Percentiles rank a stretch among this genome's conserved stretches.
These are phyloP conservation scores for Metarhizium guizhouense DNA, from an alignment of 2,329 filamentous ascomycete species.

Conservation along the genomic window DNA sequence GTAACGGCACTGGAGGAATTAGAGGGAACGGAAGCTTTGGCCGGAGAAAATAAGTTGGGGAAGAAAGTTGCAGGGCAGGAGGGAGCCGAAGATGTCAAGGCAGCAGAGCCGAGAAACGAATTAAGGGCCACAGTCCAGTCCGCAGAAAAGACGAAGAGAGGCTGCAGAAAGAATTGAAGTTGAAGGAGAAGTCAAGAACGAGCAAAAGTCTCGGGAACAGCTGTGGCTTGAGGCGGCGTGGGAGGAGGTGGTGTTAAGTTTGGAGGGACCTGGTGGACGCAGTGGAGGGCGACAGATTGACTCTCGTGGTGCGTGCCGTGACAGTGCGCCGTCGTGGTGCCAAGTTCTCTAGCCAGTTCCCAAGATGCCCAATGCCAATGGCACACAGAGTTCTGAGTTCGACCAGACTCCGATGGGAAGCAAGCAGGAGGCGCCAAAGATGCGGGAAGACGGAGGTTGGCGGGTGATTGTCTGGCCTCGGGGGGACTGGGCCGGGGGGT, in stretches of 20 bases:
- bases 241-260: neutral
- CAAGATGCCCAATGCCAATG: neutral
- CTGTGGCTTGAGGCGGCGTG: neutral
- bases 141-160: neutral
- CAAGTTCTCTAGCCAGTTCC: neutral
- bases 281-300: conserved; percentile 2
- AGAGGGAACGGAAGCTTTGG: neutral
- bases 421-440: neutral
- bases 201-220: neutral
- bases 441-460: conserved; percentile 2
- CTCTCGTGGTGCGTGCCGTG: conserved; percentile 6
- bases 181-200: neutral
- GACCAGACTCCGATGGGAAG: neutral
- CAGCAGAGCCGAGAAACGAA: conserved; percentile 1
- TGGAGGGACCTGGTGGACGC: neutral
- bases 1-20: neutral
- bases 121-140: neutral
- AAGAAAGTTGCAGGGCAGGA: neutral
- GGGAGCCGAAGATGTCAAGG: neutral
- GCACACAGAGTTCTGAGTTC: neutral
- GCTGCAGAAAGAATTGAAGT: neutral
- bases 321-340: conserved; percentile 4
- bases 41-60: neutral
- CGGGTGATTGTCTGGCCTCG: neutral
- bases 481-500: neutral